Conservation (phyloP, 768 basidiomycete genomes). For the Cystobasidium onofrii region DNA sequence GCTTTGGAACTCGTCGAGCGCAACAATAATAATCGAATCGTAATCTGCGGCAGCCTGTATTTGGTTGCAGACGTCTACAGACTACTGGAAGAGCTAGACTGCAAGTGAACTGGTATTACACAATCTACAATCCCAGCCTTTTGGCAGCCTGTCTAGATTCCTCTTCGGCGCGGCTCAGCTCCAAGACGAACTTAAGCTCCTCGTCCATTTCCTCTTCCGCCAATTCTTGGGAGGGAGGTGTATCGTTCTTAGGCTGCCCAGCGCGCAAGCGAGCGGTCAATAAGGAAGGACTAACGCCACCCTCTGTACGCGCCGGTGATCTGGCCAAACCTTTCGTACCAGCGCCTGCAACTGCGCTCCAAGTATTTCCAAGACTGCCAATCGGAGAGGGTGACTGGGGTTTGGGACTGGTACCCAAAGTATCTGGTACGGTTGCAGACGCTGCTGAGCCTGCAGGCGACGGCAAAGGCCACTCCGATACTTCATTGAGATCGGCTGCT, state of each 20-base stretch:
- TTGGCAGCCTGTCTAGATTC: slow-evolving; percentile 6
- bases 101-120: background rate
- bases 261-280: background rate
- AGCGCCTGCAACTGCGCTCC: background rate
- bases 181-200: slow-evolving; percentile 29
- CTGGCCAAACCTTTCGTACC: background rate
- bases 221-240: background rate
- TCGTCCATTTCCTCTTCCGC: slow-evolving; percentile 31
- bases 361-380: background rate
- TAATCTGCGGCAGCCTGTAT: slow-evolving; percentile 87
- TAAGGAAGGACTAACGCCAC: background rate
- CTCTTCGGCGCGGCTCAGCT: slow-evolving; percentile 32
- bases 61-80: slow-evolving; percentile 88
- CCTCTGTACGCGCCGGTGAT: background rate
- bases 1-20: slow-evolving; percentile 48
- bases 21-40: slow-evolving; percentile 44
- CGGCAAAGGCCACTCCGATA: slow-evolving; percentile 26
- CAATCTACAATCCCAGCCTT: background rate
- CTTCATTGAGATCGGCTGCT: slow-evolving; percentile 8
- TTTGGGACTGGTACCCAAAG: background rate
- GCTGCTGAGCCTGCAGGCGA: background rate
- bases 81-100: background rate
- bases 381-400: background rate
- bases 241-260: background rate
- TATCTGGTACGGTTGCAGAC: background rate